A percentile compares a stretch with the other conserved stretches of the same genome.
Conservation (phyloP, 306 rosid species). For the Pueraria montana region DNA sequence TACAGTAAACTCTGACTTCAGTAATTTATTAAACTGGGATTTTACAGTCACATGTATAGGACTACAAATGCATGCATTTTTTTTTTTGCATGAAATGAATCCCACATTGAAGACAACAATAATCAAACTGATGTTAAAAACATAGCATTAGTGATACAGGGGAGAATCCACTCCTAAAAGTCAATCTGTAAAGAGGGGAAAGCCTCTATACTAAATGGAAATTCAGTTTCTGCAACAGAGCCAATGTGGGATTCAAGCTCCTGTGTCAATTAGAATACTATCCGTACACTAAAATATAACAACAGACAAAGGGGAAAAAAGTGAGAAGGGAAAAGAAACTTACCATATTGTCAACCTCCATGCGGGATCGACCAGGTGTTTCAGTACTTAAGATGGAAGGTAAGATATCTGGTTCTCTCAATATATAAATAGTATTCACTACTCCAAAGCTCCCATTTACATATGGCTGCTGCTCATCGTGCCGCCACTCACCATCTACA, state of each 20-base stretch:
- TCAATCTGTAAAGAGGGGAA: conserved; percentile 1
- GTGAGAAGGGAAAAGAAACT: conserved; percentile 34
- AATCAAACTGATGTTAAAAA: not conserved
- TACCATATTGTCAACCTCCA: conserved; percentile 83
- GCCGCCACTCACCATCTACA: conserved; percentile 91
- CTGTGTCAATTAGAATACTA: conserved; percentile 25
- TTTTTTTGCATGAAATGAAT: not conserved
- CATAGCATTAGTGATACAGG: conserved; percentile 15
- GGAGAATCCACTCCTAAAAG: conserved; percentile 25
- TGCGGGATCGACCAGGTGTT: conserved; percentile 67
- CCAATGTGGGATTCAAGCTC: not conserved
- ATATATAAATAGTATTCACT: conserved; percentile 72
- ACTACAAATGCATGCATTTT: conserved; percentile 26
- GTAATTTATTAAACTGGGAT: conserved; percentile 18
- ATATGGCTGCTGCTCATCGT: conserved; percentile 75
- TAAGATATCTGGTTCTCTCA: conserved; percentile 60
- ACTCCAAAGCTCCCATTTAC: conserved; percentile 68
- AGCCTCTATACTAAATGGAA: not conserved
- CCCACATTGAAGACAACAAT: conserved; percentile 14
- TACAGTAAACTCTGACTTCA: not conserved
- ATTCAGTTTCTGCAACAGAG: conserved; percentile 20
- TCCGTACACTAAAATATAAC: conserved; percentile 31
- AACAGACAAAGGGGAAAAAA: conserved; percentile 23
- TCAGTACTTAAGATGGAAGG: conserved; percentile 60
- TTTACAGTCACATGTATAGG: conserved; percentile 1